Base-by-base conservation (phyloP, 192 early-diverging fungal species). In the Diversispora eburnea region DNA sequence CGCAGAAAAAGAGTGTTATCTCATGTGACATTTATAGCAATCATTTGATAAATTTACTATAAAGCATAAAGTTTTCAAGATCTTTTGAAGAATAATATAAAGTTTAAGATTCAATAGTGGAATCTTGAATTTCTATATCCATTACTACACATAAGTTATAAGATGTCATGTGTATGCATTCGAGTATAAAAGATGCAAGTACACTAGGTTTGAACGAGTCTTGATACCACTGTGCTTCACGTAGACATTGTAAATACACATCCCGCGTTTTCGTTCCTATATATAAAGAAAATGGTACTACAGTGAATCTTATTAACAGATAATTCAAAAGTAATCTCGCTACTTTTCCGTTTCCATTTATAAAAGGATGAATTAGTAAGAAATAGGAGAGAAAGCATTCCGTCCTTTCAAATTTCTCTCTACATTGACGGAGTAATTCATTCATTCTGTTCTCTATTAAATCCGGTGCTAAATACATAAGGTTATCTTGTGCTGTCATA, bases 321-420 rank as follows among this genome's bases (percentile, higher is more conserved):
- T 69, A 69, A 41, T 49, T 69, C 5, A 69, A 69, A 69, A 69
- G 67, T 10, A 69, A 69, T 41, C 67, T 69, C 20, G 67, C 67
- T 55, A 69, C 67, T 69, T 49, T 69, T 54, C 67, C 67, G 51
- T 69, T 69, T 69, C 67, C 67, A 69, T 69, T 69, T 12, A 56
- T 56, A 56, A 69, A 69, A 41, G 67, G 67, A 7, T 56, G 67
- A 41, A 69, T 69, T 9, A 5, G 5, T 20, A 69, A 69, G 20
- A 69, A 69, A 15, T 69, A 7, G 49, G 41, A 0, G 13, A 4
- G 25, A 56, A 69, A 69, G 22, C 52, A 69, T 39, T 69, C 52
- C 54, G 41, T 66, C 49, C 25, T 54, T 33, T 25, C 13, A 55
- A 69, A 69, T 55, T 69, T 69, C 20, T 69, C 67, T 69, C 52